These are phyloP conservation scores for Penicillium freii DNA, from an alignment of 2,329 filamentous ascomycete genomes.

Conservation along the genomic window DNA sequence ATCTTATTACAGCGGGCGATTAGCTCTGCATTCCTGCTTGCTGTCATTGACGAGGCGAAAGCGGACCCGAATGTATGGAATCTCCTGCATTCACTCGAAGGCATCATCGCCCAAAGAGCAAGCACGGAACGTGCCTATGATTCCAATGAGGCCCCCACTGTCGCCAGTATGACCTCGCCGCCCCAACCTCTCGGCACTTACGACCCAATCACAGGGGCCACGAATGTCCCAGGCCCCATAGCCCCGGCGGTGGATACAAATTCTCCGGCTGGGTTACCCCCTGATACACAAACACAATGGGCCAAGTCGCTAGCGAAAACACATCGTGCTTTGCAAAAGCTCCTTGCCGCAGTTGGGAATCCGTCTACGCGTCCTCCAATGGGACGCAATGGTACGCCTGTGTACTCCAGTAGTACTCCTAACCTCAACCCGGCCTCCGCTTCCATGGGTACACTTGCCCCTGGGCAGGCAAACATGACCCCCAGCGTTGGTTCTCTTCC, in stretches of 20 bases:
- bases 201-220: conserved; percentile 31
- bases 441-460: conserved; percentile 16
- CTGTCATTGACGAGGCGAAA: conserved; percentile 47
- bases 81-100: conserved; percentile 44
- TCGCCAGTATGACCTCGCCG: conserved; percentile 20
- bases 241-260: conserved; percentile 27
- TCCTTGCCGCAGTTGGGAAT: conserved; percentile 41
- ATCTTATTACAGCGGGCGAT: conserved; percentile 49
- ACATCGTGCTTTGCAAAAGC: conserved; percentile 46
- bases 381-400: conserved; percentile 15
- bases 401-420: conserved; percentile 18
- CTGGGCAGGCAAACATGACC: conserved; percentile 30
- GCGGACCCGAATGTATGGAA: conserved; percentile 40
- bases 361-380: conserved; percentile 21
- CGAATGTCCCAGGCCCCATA: conserved; percentile 30
- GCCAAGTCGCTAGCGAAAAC: conserved; percentile 48
- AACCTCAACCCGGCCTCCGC: conserved; percentile 14
- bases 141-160: conserved; percentile 13
- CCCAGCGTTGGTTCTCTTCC: conserved; percentile 39
- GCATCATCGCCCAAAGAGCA: conserved; percentile 46
- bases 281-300: conserved; percentile 45
- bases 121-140: conserved; percentile 35
- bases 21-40: conserved; percentile 49
- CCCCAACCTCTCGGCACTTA: conserved; percentile 19
- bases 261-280: conserved; percentile 28